Conservation (phyloP, 2,329 filamentous ascomycete genomes). For the Sclerotinia nivalis region DNA sequence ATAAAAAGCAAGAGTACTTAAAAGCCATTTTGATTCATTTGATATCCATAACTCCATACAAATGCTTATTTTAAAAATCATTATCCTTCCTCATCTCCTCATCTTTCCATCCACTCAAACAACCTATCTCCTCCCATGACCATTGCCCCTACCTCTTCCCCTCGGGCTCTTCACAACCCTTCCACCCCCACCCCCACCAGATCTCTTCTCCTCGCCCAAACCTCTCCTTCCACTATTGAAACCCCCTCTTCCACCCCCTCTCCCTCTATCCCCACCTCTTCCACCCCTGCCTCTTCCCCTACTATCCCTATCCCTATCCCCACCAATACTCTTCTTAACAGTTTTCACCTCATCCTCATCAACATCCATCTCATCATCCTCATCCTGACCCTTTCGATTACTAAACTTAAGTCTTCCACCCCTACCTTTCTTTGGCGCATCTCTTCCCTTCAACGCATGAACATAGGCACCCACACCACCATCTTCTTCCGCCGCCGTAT, state of each 20-base stretch:
- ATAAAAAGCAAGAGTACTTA: neutral
- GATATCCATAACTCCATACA: conserved; percentile 6
- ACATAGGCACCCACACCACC: conserved; percentile 69
- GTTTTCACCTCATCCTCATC: conserved; percentile 51
- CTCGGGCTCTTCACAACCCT: conserved; percentile 23
- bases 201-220: conserved; percentile 15
- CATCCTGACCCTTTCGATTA: conserved; percentile 60
- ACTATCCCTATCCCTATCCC: conserved; percentile 35
- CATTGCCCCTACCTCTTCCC: conserved; percentile 30
- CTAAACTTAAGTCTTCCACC: conserved; percentile 72
- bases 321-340: conserved; percentile 51
- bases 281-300: conserved; percentile 46
- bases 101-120: neutral
- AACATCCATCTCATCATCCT: conserved; percentile 53
- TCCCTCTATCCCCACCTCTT: conserved; percentile 47
- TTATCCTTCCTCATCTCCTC: neutral
- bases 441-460: conserved; percentile 66
- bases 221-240: conserved; percentile 33
- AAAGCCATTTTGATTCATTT: conserved; percentile 15
- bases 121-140: conserved; percentile 11
- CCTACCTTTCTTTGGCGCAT: conserved; percentile 63
- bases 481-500: conserved; percentile 51
- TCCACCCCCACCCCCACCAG: conserved; percentile 12
- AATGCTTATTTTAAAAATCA: conserved; percentile 8
- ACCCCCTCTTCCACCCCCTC: conserved; percentile 33